Evolutionary conservation across 1,139 yeast species (phyloP).

Genomic region (Taphrina communis): DNA sequence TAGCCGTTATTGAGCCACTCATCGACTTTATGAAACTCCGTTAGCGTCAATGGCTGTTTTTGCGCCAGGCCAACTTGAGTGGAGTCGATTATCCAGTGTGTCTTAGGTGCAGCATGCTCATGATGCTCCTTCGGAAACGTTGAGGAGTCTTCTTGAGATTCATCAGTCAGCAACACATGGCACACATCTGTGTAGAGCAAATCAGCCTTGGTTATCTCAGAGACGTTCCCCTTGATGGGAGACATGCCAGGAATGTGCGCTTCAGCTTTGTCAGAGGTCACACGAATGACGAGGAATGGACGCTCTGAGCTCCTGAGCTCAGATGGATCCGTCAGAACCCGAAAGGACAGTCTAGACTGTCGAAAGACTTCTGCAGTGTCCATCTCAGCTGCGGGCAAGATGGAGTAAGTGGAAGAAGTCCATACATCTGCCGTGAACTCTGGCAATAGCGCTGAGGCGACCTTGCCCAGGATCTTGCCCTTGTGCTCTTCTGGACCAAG

Average conservation of each 20-base stretch:
- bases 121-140: background rate
- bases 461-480: background rate
- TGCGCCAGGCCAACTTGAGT: background rate
- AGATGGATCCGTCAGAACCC: background rate
- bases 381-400: background rate
- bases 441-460: background rate
- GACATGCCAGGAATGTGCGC: background rate
- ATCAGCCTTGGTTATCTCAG: background rate
- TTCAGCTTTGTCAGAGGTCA: background rate
- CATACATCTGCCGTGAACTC: conserved; percentile 18
- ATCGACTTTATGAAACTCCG: background rate
- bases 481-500: conserved; percentile 7
- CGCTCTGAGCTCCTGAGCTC: background rate
- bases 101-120: background rate
- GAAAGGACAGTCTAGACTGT: conserved; percentile 6
- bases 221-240: background rate
- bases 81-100: background rate
- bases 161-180: background rate
- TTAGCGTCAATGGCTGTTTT: background rate
- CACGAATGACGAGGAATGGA: conserved; percentile 2
- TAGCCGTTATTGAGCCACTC: background rate
- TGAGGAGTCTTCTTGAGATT: background rate
- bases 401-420: conserved; percentile 16
- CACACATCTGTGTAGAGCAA: background rate
- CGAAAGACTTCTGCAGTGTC: background rate